These are phyloP conservation scores for Taphrina deformans DNA, from an alignment of 1,139 yeast genomes.

Conservation along the genomic window DNA sequence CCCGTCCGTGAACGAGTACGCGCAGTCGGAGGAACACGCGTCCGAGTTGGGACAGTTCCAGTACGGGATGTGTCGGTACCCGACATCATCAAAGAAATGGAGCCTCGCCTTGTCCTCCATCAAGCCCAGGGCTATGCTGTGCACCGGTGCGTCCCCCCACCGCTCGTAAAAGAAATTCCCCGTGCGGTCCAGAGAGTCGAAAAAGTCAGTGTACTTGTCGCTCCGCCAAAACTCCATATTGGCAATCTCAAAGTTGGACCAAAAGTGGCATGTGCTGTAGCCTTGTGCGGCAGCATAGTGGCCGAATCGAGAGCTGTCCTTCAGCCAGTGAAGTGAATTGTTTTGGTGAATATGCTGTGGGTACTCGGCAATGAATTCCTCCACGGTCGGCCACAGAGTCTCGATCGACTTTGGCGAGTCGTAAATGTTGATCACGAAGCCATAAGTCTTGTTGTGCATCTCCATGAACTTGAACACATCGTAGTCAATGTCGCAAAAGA, in stretches of 20 bases:
- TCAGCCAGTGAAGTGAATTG: constrained; percentile 72
- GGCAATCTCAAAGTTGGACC: constrained; percentile 73
- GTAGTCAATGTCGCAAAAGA: constrained; percentile 77
- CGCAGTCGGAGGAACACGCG: constrained; percentile 19
- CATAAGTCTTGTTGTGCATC: constrained; percentile 66
- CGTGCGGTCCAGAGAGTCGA: constrained; percentile 67
- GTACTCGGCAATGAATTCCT: constrained; percentile 60
- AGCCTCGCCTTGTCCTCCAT: constrained; percentile 23
- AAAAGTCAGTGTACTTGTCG: constrained; percentile 66
- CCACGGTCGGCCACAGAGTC: constrained; percentile 77
- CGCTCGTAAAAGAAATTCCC: constrained; percentile 91
- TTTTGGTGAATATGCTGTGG: constrained; percentile 66
- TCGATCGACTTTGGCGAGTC: constrained; percentile 80
- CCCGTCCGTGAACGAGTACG: constrained; percentile 26
- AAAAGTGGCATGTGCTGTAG: constrained; percentile 67
- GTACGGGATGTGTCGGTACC: constrained; percentile 33
- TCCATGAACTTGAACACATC: constrained; percentile 82
- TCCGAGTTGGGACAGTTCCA: constrained; percentile 24
- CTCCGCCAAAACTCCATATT: constrained; percentile 72
- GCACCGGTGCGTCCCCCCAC: constrained; percentile 94
- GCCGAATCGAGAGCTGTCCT: constrained; percentile 60
- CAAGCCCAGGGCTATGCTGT: constrained; percentile 45
- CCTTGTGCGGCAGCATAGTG: constrained; percentile 45
- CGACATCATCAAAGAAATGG: constrained; percentile 50
- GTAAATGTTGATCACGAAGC: constrained; percentile 73